These are phyloP conservation scores for Phytopythium vexans DNA, from an alignment of 352 stramenopile species.

Conservation along the genomic window DNA sequence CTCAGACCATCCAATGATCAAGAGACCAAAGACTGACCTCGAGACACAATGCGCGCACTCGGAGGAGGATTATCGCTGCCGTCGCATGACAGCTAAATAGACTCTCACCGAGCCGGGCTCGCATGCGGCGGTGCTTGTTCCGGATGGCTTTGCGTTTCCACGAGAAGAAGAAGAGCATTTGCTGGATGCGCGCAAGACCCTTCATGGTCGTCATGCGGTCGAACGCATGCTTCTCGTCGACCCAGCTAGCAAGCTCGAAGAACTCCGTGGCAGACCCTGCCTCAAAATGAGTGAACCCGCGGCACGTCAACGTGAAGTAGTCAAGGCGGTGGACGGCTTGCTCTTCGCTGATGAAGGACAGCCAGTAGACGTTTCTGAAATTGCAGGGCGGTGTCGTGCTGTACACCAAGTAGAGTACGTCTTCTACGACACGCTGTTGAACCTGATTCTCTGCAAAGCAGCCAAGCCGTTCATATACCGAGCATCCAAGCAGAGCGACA, in stretches of 20 bases:
- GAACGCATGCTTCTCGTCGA: conserved; percentile 70
- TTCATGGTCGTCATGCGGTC: conserved; percentile 71
- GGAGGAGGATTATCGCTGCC: conserved; percentile 27
- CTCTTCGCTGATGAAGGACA: conserved; percentile 42
- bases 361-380: conserved; percentile 69
- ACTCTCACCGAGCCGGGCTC: conserved; percentile 32
- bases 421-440: conserved; percentile 32
- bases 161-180: conserved; percentile 72
- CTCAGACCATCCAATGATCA: background rate
- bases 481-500: background rate
- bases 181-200: conserved; percentile 56
- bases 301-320: conserved; percentile 58
- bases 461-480: background rate
- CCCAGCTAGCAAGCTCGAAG: conserved; percentile 42
- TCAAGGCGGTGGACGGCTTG: conserved; percentile 20
- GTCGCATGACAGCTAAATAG: conserved; percentile 50
- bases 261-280: conserved; percentile 43
- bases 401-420: conserved; percentile 53
- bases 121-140: conserved; percentile 33
- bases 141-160: conserved; percentile 61
- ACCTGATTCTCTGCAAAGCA: conserved; percentile 13
- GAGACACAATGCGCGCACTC: conserved; percentile 19
- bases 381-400: conserved; percentile 40
- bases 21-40: conserved; percentile 11
- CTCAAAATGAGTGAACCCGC: conserved; percentile 55